Percentiles rank a stretch among this genome's conserved stretches.
phyloP scores from a whole-genome alignment of 352 stramenopile species.

The Globisporangium orthogonon region DNA sequence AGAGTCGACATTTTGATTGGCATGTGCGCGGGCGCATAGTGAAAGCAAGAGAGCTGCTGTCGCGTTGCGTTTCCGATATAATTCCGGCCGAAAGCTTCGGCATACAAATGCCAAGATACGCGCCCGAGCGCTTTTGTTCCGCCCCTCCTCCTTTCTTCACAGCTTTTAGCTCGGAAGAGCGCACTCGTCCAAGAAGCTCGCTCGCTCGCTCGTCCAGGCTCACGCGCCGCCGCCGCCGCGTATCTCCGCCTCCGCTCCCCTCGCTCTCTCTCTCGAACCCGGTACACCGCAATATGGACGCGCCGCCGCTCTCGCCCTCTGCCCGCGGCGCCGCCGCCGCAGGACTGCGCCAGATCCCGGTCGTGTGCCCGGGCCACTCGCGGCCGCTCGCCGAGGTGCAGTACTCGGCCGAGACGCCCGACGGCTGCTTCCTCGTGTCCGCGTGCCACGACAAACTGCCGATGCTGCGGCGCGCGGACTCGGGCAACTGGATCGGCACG shows the following conservation, averaged over 20 bases:
- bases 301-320: constrained; percentile 33
- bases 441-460: constrained; percentile 86
- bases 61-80: too few species aligned
- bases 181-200: too few species aligned
- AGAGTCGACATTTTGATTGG: too few species aligned
- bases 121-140: too few species aligned
- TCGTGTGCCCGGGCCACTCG: constrained; percentile 83
- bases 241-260: not conserved
- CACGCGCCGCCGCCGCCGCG: too few species aligned
- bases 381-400: constrained; percentile 72
- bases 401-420: constrained; percentile 47
- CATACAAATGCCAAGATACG: too few species aligned
- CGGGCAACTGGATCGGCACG: constrained; percentile 95
- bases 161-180: too few species aligned
- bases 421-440: constrained; percentile 71
- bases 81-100: too few species aligned
- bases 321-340: constrained; percentile 15
- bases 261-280: not conserved
- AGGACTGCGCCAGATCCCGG: constrained; percentile 70
- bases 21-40: too few species aligned
- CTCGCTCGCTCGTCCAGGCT: not conserved
- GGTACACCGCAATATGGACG: not conserved
- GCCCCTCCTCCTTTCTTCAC: too few species aligned
- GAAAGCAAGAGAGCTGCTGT: too few species aligned
- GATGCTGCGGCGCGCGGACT: constrained; percentile 78